Conservation (phyloP, 805 yeast species). For the Metschnikowia amazonensis region DNA sequence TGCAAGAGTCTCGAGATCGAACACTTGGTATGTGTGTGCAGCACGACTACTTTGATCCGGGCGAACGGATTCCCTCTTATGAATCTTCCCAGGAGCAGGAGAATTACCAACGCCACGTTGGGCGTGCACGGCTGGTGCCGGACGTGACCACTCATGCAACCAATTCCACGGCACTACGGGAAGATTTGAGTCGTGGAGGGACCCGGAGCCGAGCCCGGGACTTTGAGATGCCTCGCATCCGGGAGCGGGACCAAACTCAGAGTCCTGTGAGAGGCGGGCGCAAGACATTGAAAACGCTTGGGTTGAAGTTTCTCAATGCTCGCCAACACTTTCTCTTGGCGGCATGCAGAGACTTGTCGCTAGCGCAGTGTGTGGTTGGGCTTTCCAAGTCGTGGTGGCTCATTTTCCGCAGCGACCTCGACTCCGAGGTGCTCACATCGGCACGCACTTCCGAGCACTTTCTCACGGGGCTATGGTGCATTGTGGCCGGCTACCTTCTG, state of each 20-base stretch:
- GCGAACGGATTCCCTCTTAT: conserved; percentile 40
- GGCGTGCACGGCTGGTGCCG: conserved; percentile 6
- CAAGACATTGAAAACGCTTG: conserved; percentile 48
- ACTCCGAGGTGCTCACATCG: conserved; percentile 35
- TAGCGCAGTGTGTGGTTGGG: conserved; percentile 63
- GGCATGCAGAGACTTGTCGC: conserved; percentile 71
- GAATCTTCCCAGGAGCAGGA: conserved; percentile 37
- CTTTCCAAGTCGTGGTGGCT: conserved; percentile 44
- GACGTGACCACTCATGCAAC: neutral
- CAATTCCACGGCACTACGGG: neutral
- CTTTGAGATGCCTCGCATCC: conserved; percentile 8
- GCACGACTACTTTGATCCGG: conserved; percentile 23
- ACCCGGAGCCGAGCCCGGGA: conserved; percentile 4
- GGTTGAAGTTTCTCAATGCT: conserved; percentile 68
- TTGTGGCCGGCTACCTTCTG: conserved; percentile 80
- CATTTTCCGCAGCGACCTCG: conserved; percentile 17
- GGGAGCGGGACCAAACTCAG: conserved; percentile 11
- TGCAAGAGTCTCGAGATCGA: neutral
- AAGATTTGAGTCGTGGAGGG: neutral
- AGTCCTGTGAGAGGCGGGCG: conserved; percentile 18
- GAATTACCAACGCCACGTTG: conserved; percentile 8
- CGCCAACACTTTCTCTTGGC: conserved; percentile 74
- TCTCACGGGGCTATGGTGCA: conserved; percentile 87
- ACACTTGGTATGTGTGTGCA: conserved; percentile 14
- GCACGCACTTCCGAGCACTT: conserved; percentile 76